A percentile compares a stretch with the other conserved stretches of the same genome.
These are phyloP conservation scores for Verticillium albo-atrum DNA, from an alignment of 2,329 filamentous ascomycete genomes.

Conservation along the genomic window DNA sequence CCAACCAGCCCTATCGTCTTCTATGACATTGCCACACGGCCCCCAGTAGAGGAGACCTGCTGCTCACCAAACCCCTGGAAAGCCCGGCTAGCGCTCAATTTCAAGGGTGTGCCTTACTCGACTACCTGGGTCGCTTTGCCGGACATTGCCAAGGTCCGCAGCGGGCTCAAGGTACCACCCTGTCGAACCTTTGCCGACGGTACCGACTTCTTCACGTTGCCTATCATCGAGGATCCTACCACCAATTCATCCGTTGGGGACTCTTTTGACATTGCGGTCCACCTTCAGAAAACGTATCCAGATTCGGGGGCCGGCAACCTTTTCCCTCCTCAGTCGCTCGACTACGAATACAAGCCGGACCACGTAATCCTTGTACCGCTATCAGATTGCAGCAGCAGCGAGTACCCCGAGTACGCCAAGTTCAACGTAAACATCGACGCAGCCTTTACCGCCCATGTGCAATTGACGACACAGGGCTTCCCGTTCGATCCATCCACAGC, in stretches of 20 bases:
- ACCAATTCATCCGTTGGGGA: constrained; percentile 47
- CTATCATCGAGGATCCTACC: constrained; percentile 45
- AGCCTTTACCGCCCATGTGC: constrained; percentile 41
- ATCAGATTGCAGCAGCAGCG: constrained; percentile 20
- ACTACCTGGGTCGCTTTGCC: constrained; percentile 47
- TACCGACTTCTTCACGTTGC: constrained; percentile 55
- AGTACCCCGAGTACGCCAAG: constrained; percentile 31
- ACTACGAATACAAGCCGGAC: constrained; percentile 29
- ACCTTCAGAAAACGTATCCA: constrained; percentile 51
- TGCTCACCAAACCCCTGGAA: constrained; percentile 28
- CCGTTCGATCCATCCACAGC: constrained; percentile 47
- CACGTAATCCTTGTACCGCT: constrained; percentile 25
- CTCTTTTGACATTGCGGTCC: constrained; percentile 61
- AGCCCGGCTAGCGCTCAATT: constrained; percentile 33
- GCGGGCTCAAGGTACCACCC: constrained; percentile 38
- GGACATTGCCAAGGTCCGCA: constrained; percentile 45
- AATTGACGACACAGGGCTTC: constrained; percentile 34
- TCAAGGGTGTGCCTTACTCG: constrained; percentile 28
- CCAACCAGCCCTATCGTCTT: constrained; percentile 24
- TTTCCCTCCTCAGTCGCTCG: constrained; percentile 39
- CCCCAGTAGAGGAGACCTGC: constrained; percentile 19
- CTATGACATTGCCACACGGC: constrained; percentile 36
- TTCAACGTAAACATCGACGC: constrained; percentile 54
- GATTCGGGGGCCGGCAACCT: constrained; percentile 37
- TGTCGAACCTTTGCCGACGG: constrained; percentile 53